A percentile compares a stretch with the other conserved stretches of the same genome.
These are phyloP conservation scores for Cnidoscolus chayamansa DNA, from an alignment of 441 rosid genomes.

Conservation along the genomic window DNA sequence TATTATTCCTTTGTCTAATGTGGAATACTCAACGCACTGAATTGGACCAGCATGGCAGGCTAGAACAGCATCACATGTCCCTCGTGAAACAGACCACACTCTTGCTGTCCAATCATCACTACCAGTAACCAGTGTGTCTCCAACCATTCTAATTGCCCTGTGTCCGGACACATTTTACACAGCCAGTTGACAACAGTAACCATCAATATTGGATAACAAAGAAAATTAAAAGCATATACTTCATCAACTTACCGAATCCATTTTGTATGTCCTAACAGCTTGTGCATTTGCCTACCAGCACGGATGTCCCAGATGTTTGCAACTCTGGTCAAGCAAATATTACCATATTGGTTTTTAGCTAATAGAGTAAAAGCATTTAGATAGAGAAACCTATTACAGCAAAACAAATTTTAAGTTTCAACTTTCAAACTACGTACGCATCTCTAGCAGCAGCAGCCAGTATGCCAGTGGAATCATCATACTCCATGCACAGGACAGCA, in stretches of 20 bases:
- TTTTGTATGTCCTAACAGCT: slow-evolving; percentile 84
- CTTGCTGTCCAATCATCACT: slow-evolving; percentile 99
- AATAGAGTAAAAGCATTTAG: slow-evolving; percentile 7
- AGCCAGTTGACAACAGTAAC: not conserved
- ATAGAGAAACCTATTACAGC: not conserved
- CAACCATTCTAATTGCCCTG: slow-evolving; percentile 96
- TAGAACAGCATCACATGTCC: slow-evolving; percentile 84
- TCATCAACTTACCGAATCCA: slow-evolving; percentile 82
- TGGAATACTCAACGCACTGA: slow-evolving; percentile 74
- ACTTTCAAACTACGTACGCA: slow-evolving; percentile 53
- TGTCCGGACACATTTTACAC: slow-evolving; percentile 29
- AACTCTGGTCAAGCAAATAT: slow-evolving; percentile 48
- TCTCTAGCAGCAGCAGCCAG: slow-evolving; percentile 98
- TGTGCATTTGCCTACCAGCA: slow-evolving; percentile 97
- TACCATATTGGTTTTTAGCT: slow-evolving; percentile 16
- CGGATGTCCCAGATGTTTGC: slow-evolving; percentile 98
- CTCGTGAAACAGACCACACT: slow-evolving; percentile 93
- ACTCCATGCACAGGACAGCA: slow-evolving; percentile 89
- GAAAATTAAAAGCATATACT: slow-evolving; percentile 13
- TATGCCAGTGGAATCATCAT: slow-evolving; percentile 94
- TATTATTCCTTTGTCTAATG: slow-evolving; percentile 80
- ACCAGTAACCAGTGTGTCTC: slow-evolving; percentile 87
- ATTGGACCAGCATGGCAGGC: slow-evolving; percentile 98
- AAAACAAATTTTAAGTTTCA: slow-evolving; percentile 8
- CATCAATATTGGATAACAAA: slow-evolving; percentile 7